Base-by-base conservation (phyloP, 1,139 yeast species). In the Pichiaceae sp. region DNA sequence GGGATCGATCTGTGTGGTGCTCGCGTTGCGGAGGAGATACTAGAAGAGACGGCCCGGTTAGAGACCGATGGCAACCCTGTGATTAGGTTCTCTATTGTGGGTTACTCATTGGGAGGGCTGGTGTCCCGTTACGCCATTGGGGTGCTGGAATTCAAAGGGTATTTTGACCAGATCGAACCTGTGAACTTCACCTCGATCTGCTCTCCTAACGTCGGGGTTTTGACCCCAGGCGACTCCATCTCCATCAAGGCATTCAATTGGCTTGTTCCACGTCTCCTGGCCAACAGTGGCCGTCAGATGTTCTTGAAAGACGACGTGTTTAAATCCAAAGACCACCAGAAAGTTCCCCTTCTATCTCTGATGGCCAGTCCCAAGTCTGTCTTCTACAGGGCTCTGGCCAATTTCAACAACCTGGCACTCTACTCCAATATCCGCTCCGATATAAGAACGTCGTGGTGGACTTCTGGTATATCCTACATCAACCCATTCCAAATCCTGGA, bases 1-100 rank as follows among this genome's bases (percentile, higher is more conserved):
- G 95, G 95, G 2, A 76, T 85, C 25, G 95, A 84, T 48, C 76
- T 85, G 29, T 84, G 91, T 53, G 95, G 95, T 1, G 66, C 76
- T 39, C 63, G 95, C 28, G 81, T 83, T 4, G 76, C 83, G 1
- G 72, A 71, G 40, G 95, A 85, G 56, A 76, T 85, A 34, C 54
- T 66, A 21, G 55, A 50, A 2, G 72, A 73, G 47, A 66, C 79
- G 3, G 51, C 54, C 2, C 38, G 48, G 3, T 48, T 78, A 28
- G 49, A 53, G 19, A 41, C 43, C 18, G 19, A 33, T 1, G 42
- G 42, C 11, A 31, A 32, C 17, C 39, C 26, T 4, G 52, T 78
- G 9, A 62, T 65, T 12, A 75, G 75, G 48, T 62, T 85, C 41
- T 80, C 94, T 1, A 63, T 85, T 12, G 66, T 80, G 14, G 95